A percentile compares a stretch with the other conserved stretches of the same genome.
These are phyloP conservation scores for Penicillium sp. DNA, from an alignment of 2,329 filamentous ascomycete species.

Conservation along the genomic window DNA sequence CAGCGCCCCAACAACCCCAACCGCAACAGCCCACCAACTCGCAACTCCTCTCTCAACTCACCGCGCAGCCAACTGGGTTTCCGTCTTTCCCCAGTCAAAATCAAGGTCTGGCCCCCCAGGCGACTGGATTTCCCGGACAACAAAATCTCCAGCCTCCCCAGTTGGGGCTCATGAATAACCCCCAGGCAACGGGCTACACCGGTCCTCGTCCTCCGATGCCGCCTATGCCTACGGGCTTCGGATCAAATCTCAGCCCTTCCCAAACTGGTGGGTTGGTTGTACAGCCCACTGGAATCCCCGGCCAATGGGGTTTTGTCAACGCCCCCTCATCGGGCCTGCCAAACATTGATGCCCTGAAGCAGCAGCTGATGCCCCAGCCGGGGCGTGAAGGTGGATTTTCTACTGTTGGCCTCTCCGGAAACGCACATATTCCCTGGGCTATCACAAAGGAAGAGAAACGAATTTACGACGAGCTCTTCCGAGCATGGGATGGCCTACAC, in stretches of 20 bases:
- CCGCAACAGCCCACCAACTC: slow-evolving; percentile 73
- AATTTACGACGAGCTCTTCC: slow-evolving; percentile 92
- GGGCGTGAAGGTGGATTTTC: slow-evolving; percentile 87
- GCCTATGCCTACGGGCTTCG: slow-evolving; percentile 78
- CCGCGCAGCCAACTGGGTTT: slow-evolving; percentile 58
- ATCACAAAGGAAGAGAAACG: slow-evolving; percentile 99
- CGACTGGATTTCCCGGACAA: slow-evolving; percentile 50
- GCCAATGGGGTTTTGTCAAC: slow-evolving; percentile 98
- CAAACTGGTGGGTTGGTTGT: slow-evolving; percentile 81
- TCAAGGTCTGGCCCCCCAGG: slow-evolving; percentile 40
- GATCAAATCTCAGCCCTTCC: slow-evolving; percentile 62
- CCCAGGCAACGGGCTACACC: slow-evolving; percentile 77
- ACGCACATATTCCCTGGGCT: slow-evolving; percentile 96
- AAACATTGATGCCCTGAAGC: slow-evolving; percentile 89
- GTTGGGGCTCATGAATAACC: slow-evolving; percentile 73
- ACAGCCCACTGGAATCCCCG: slow-evolving; percentile 91
- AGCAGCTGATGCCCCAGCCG: slow-evolving; percentile 96
- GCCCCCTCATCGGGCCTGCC: slow-evolving; percentile 86
- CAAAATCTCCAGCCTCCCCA: slow-evolving; percentile 69
- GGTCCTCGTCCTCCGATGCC: slow-evolving; percentile 81
- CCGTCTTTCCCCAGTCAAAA: slow-evolving; percentile 51
- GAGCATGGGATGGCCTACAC: slow-evolving; percentile 91
- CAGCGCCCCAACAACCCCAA: slow-evolving; percentile 67
- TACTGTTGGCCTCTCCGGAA: slow-evolving; percentile 84
- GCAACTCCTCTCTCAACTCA: slow-evolving; percentile 62